phyloP scores from a whole-genome alignment of 371 early-diverging fungal species.

The Mucor sp. region DNA sequence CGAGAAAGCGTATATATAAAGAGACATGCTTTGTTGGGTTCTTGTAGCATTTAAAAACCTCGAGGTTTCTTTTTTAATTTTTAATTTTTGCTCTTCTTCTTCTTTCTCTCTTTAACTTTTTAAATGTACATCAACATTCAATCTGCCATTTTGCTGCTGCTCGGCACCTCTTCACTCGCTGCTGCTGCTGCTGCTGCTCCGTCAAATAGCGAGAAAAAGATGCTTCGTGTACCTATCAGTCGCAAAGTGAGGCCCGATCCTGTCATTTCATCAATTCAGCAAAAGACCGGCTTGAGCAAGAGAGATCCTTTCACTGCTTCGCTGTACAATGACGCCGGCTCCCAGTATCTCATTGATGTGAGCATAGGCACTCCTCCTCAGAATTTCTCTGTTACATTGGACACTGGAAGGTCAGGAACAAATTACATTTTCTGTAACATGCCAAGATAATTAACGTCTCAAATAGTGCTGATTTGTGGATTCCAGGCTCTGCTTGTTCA shows the following conservation, averaged over 20 bases:
- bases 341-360: constrained; percentile 39
- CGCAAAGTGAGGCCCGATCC: constrained; percentile 15
- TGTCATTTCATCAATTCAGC: constrained; percentile 14
- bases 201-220: not conserved
- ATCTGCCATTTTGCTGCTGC: constrained; percentile 6
- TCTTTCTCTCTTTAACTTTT: not conserved
- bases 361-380: constrained; percentile 46
- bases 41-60: not conserved
- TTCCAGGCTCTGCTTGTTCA: constrained; percentile 42
- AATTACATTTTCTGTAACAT: not conserved
- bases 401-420: constrained; percentile 47
- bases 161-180: not conserved
- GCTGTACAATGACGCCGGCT: constrained; percentile 40
- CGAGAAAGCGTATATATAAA: not conserved
- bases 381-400: constrained; percentile 42
- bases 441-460: not conserved
- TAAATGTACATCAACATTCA: constrained; percentile 9
- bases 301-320: constrained; percentile 20
- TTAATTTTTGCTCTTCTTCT: constrained; percentile 5
- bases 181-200: not conserved
- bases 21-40: not conserved
- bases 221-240: constrained; percentile 12
- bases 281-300: constrained; percentile 7
- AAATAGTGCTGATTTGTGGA: constrained; percentile 50
- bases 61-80: not conserved